phyloP scores from a whole-genome alignment of 805 yeast genomes.

The Cephaloascus albidus region DNA sequence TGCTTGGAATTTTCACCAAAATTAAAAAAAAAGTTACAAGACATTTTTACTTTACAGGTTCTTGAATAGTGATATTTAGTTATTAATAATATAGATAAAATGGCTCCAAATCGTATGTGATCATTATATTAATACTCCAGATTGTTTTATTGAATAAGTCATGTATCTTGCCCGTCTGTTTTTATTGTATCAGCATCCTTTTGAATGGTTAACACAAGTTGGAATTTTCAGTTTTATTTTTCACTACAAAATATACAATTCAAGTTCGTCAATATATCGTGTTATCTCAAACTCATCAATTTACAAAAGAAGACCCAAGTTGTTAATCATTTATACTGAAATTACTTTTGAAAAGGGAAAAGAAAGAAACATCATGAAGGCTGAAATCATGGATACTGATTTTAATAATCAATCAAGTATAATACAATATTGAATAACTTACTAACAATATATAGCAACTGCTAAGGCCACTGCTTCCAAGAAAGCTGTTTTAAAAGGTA shows the following conservation, averaged over 20 bases:
- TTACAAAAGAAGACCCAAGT: too few relatives aligned
- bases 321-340: too few relatives aligned
- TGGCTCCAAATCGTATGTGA: slow-evolving; percentile 14
- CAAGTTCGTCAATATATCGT: background rate
- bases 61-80: background rate
- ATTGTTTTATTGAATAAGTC: too few relatives aligned
- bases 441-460: slow-evolving; percentile 25
- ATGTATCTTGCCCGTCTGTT: too few relatives aligned
- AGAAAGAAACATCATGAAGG: too few relatives aligned
- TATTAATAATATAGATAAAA: slow-evolving; percentile 7
- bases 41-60: too few relatives aligned
- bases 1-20: too few relatives aligned
- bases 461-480: slow-evolving; percentile 94
- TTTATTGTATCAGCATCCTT: too few relatives aligned
- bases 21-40: too few relatives aligned
- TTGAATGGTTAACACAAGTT: too few relatives aligned
- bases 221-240: background rate
- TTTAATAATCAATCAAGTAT: slow-evolving; percentile 50
- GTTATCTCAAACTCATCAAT: background rate
- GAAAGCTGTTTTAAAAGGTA: slow-evolving; percentile 98
- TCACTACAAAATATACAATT: background rate
- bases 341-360: too few relatives aligned
- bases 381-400: slow-evolving; percentile 53
- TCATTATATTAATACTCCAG: too few relatives aligned
- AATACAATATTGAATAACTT: slow-evolving; percentile 35